A percentile compares a stretch with the other conserved stretches of the same genome.
Evolutionary conservation across 495 filamentous ascomycete species (phyloP).

Genomic region (Aeminium ludgeri): DNA sequence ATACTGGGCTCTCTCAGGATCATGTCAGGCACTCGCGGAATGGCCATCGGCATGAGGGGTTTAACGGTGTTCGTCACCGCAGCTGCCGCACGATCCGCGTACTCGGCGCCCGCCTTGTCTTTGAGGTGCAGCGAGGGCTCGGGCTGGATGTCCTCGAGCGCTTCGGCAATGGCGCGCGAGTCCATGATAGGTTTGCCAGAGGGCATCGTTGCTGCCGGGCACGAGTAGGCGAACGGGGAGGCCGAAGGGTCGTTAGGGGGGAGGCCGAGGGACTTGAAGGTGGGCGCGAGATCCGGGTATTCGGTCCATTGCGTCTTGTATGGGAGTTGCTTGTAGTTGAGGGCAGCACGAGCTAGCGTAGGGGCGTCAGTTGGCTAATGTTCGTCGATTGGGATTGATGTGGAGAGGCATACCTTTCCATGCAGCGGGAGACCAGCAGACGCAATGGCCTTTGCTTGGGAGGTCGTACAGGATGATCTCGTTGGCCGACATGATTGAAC

Average conservation of each 20-base stretch:
- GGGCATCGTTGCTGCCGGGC: constrained; percentile 35
- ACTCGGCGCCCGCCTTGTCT: constrained; percentile 19
- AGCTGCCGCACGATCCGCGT: constrained; percentile 21
- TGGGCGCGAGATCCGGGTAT: constrained; percentile 40
- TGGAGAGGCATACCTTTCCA: background rate
- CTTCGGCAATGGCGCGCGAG: constrained; percentile 32
- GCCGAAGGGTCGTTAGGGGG: constrained; percentile 25
- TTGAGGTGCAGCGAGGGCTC: constrained; percentile 34
- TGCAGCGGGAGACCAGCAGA: constrained; percentile 39
- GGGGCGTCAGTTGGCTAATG: no score
- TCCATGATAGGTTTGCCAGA: constrained; percentile 42
- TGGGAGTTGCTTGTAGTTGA: constrained; percentile 44
- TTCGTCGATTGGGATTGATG: constrained; percentile 11
- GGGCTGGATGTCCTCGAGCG: constrained; percentile 35
- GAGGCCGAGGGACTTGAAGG: constrained; percentile 27
- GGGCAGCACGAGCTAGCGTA: constrained; percentile 29
- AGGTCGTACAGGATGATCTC: constrained; percentile 35
- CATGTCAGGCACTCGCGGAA: constrained; percentile 22
- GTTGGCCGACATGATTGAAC: background rate
- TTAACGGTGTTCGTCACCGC: constrained; percentile 19
- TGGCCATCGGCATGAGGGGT: constrained; percentile 17
- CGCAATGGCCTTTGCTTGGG: constrained; percentile 26
- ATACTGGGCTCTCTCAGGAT: constrained; percentile 27
- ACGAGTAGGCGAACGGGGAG: constrained; percentile 29
- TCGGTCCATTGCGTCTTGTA: constrained; percentile 49